Evolutionary conservation across 169 alveolate genomes (phyloP), one percentile per base, ranked within the genome.

Genomic region (Hepatocystis sp.): DNA sequence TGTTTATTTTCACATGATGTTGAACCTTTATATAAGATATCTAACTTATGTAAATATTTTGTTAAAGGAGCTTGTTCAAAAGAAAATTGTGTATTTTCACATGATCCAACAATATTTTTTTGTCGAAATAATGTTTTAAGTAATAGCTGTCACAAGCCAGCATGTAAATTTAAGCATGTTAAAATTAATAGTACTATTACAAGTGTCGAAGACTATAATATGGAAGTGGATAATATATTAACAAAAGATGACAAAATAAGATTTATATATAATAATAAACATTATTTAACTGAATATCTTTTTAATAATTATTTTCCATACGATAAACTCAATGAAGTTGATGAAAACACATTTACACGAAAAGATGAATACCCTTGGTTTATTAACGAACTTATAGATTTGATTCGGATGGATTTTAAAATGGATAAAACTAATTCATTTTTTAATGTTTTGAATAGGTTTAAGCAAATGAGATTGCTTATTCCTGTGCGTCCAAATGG

Each of bases 1-100:
- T 92, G 95, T 65, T 39, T 51, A 17, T 92, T 85, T 76, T 92
- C 95, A 15, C 95, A 92, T 81, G 93, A 90, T 60, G 92, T 93
- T 56, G 68, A 66, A 17, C 95, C 95, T n/a, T 60, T 92, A 30
- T 86, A 91, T 55, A 92, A 92, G 86, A 91, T 90, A n/a, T 84
- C 92, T 27, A 92, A 92, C 42, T 61, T 92, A 53, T 92, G 95
- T 40, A 90, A 90, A 47, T 92, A 51, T 71, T 85, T 64, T 55
- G 81, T 92, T 11, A 78, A 84, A 71, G 91, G 86, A 3, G 78
- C 52, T 11, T 55, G 93, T 30, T 17, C 42, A 21, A 93, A 91
- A 36, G 84, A 51, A 19, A 92, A 90, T 51, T 92, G 95, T 56
- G 84, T 85, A 25, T 92, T 88, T 76, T 92, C 95, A 15, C 95